Base-by-base conservation (phyloP, 83 land plant genomes). In the Diphasiastrum complanatum region DNA sequence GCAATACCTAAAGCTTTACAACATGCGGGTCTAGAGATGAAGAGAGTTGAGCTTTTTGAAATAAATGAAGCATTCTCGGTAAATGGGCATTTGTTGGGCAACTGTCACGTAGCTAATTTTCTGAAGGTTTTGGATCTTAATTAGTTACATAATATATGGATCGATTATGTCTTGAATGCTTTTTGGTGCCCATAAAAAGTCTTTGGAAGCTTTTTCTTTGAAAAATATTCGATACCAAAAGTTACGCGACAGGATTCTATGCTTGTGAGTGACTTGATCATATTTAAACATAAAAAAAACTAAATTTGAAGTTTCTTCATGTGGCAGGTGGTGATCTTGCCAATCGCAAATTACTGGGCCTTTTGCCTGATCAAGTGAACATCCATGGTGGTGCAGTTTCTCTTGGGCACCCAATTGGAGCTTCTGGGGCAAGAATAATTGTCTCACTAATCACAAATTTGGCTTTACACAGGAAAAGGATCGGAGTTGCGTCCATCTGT, bases 41-140 rank as follows among this genome's bases (percentile, higher is more conserved):
- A 73, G 18, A 38, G 60, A 11, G 60, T 73, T 18, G 65, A 66
- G 33, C 31, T 73, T 11, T 73, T 66, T 51, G 76, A 73, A 56
- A 73, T 72, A 52, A 72, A 72, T 56, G 75, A 72, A 64, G 75
- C 75, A 22, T 72, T 72, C 51, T 72, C 75, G 31, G 75, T 49
- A 65, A 65, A 71, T 65, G 24, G n/a, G 2, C 8, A 10, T 18
- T n/a, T 48, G 4, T n/a, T 19, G 20, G n/a, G 51, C 4, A 5
- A 18, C 16, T 53, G 16, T 29, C 16, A 14, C 22, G 16, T 22
- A 52, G 12, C 18, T 27, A 20, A 14, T 14, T 33, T 14, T 36
- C 16, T 25, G 29, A 3, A 70, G 73, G 73, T 70, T 33, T 66
- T 70, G 59, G 66, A 31, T 47, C n/a, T n/a, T n/a, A n/a, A n/a